A percentile compares a stretch with the other conserved stretches of the same genome.
phyloP scores from a whole-genome alignment of 257 asterid genomes.

The Haberlea rhodopensis region DNA sequence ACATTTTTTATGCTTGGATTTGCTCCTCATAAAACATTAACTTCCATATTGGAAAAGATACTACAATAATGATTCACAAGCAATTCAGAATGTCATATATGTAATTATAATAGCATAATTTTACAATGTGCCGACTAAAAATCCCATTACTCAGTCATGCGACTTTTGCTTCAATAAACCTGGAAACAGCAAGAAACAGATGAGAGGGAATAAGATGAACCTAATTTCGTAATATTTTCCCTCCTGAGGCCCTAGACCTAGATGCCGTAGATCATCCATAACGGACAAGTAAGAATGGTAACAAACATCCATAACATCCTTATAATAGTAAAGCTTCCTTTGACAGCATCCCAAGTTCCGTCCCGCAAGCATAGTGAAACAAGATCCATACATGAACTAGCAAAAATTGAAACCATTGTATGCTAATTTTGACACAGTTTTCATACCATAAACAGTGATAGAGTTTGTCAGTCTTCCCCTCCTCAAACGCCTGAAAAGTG shows the following conservation, averaged over 20 bases:
- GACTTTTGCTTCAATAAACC: not conserved
- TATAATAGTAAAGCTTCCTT: slow-evolving; percentile 66
- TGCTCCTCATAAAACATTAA: not conserved
- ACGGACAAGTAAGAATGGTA: slow-evolving; percentile 70
- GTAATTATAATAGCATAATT: not conserved
- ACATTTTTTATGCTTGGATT: not conserved
- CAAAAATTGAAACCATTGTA: slow-evolving; percentile 3
- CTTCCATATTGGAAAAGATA: too few species aligned
- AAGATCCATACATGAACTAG: slow-evolving; percentile 11
- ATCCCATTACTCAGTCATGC: slow-evolving; percentile 4
- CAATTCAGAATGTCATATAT: not conserved
- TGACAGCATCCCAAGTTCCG: slow-evolving; percentile 68
- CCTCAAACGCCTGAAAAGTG: slow-evolving; percentile 81
- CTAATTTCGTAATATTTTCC: slow-evolving; percentile 81
- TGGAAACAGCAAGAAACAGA: slow-evolving; percentile 6
- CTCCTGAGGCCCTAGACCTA: slow-evolving; percentile 44
- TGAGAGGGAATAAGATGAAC: slow-evolving; percentile 35
- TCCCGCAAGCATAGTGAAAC: slow-evolving; percentile 56
- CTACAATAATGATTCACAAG: not conserved
- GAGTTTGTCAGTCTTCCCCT: slow-evolving; percentile 58
- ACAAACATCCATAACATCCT: slow-evolving; percentile 77
- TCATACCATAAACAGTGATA: slow-evolving; percentile 72
- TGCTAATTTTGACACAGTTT: slow-evolving; percentile 2
- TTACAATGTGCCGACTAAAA: not conserved
- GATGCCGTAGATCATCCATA: slow-evolving; percentile 63